A percentile compares a stretch with the other conserved stretches of the same genome.
These are phyloP conservation scores for Hirschioporus abietinus DNA, from an alignment of 768 basidiomycete species.

Conservation along the genomic window DNA sequence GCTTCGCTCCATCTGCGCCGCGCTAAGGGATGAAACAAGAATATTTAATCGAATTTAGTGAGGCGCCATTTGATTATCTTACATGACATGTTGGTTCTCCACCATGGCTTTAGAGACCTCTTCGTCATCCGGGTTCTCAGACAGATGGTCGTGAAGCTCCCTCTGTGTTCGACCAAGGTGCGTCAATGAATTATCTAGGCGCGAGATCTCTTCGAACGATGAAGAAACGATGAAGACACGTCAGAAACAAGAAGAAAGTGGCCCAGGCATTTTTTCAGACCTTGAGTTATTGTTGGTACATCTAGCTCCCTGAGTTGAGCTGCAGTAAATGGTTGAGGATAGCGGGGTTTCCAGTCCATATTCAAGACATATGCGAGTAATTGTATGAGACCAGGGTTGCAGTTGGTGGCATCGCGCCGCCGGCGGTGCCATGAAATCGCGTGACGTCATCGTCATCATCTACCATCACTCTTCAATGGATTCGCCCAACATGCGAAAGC, in stretches of 20 bases:
- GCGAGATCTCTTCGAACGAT: conserved; percentile 54
- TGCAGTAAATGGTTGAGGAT: conserved; percentile 72
- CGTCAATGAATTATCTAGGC: conserved; percentile 65
- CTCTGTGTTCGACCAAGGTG: conserved; percentile 61
- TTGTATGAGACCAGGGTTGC: no score
- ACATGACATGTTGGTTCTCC: conserved; percentile 77
- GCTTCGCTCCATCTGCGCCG: conserved; percentile 74
- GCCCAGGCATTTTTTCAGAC: conserved; percentile 27
- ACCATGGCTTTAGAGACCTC: conserved; percentile 56
- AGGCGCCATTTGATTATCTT: conserved; percentile 17
- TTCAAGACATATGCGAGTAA: no score
- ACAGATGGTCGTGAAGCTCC: conserved; percentile 43
- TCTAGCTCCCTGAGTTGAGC: conserved; percentile 60
- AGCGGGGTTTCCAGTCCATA: conserved; percentile 46
- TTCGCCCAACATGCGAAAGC: background rate
- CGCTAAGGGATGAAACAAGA: conserved; percentile 35
- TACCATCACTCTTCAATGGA: background rate
- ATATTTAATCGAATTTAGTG: background rate
- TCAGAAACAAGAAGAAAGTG: background rate
- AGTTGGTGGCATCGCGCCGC: no score
- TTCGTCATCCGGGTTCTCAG: conserved; percentile 37
- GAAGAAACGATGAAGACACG: background rate
- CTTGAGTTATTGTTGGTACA: conserved; percentile 64
- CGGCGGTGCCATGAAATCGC: background rate
- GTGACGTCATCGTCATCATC: background rate